Evolutionary conservation across 768 basidiomycete genomes (phyloP), one percentile per base, ranked within the genome.

Genomic region (Hygrophoropsis aurantiaca): DNA sequence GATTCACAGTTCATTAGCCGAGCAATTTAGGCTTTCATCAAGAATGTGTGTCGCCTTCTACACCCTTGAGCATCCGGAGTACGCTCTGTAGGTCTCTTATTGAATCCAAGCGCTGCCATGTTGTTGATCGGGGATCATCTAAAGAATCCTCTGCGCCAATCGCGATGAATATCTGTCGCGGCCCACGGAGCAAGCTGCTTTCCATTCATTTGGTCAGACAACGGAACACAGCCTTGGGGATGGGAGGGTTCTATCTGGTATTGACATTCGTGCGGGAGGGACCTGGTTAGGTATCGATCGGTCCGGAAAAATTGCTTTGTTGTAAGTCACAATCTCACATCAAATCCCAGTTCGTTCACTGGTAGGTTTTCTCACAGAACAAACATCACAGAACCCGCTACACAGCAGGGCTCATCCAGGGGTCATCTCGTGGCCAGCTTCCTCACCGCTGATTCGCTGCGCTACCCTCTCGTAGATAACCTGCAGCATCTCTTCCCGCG

Each of bases 11-110:
- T 30, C 13, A n/a, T 30, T 30, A 30, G 27, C 27, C 27, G 27
- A 30, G 27, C 32, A 20, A 23, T 24, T 37, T 39, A 30, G 45
- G 30, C 30, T 43, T 36, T 35, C 27, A 40, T 19, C 53, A 50
- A 56, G 40, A 37, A 91, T 91, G 90, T 92, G 90, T 62, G 79
- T 91, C 53, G 86, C 75, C 27, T 76, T 89, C 58, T 91, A 85
- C 81, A 78, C 86, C 44, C 73, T 90, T 3, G 79, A 87, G 41
- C 84, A 87, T 58, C 81, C 82, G 21, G 80, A 84, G 38, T 92
- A 90, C 60, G 81, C 88, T 9, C 75, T 92, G 90, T 90, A 67
- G 69, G 64, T 55, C 24, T 16, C 37, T 40, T 47, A 43, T 46
- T 55, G 52, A 13, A 47, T 20, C 49, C 54, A 34, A 48, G 46